Conservation (phyloP, 352 stramenopile species). For the Globisporangium nodosum region DNA sequence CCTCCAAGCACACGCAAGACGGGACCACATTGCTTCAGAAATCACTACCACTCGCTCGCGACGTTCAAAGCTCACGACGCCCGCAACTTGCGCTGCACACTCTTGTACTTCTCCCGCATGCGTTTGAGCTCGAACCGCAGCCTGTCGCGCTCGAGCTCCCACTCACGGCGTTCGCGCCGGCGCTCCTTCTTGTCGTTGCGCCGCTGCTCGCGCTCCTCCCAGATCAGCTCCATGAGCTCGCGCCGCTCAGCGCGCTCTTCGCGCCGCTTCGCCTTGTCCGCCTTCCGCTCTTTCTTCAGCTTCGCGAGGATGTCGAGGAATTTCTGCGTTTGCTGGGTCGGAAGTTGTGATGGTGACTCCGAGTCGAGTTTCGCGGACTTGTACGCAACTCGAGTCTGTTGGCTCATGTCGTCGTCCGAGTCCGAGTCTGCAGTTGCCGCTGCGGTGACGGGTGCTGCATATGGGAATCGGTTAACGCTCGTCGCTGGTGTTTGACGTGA, state of each 20-base stretch:
- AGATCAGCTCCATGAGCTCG: neutral
- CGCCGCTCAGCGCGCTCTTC: neutral
- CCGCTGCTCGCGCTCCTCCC: constrained; percentile 1
- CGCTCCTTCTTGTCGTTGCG: neutral
- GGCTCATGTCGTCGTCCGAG: no score
- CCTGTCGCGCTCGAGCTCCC: constrained; percentile 6
- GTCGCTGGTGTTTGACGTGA: no score
- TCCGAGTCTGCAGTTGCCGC: no score
- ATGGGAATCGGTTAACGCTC: no score
- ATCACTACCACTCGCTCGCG: no score
- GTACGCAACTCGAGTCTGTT: no score
- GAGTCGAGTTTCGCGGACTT: neutral
- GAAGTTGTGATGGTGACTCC: neutral
- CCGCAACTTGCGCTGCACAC: neutral
- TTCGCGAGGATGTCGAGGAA: neutral
- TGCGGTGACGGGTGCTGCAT: no score
- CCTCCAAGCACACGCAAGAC: no score
- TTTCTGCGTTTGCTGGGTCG: neutral
- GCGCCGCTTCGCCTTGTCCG: constrained; percentile 1
- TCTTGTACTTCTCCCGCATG: constrained; percentile 2
- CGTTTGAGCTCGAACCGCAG: constrained; percentile 2
- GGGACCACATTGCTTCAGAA: no score
- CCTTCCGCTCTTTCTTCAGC: constrained; percentile 1
- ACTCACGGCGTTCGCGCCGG: neutral
- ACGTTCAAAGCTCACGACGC: neutral